Percentiles rank a stretch among this genome's conserved stretches.
These are phyloP conservation scores for Pseudozyma sp. DNA, from an alignment of 1,284 basidiomycete genomes.

Conservation along the genomic window DNA sequence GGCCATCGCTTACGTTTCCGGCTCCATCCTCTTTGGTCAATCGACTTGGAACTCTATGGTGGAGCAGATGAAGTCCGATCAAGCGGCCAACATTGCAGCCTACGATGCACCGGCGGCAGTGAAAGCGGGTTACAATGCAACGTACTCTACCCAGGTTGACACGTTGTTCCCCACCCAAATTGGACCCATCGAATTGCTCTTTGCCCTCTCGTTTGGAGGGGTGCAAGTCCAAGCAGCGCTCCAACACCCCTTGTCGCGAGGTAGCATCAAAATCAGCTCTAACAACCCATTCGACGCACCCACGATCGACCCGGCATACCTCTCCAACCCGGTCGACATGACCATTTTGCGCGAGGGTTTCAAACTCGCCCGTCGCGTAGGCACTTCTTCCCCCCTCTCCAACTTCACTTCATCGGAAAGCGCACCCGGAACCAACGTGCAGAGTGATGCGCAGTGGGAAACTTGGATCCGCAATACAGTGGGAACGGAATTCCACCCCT, in stretches of 20 bases:
- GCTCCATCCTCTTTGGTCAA: conserved; percentile 72
- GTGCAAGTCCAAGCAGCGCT: conserved; percentile 75
- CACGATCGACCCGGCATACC: conserved; percentile 76
- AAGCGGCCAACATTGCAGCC: conserved; percentile 66
- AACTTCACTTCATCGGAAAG: conserved; percentile 31
- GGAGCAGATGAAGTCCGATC: conserved; percentile 24
- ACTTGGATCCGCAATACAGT: conserved; percentile 70
- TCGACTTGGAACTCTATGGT: conserved; percentile 20
- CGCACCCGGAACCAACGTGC: conserved; percentile 32
- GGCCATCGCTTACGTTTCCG: conserved; percentile 77
- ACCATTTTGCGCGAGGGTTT: conserved; percentile 75
- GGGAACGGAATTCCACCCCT: conserved; percentile 72
- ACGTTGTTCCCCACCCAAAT: conserved; percentile 67
- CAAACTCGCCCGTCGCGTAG: conserved; percentile 73
- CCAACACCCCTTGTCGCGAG: conserved; percentile 76
- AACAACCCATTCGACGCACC: conserved; percentile 74
- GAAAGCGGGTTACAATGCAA: conserved; percentile 76
- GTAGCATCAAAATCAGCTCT: conserved; percentile 73
- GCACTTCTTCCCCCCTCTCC: conserved; percentile 48
- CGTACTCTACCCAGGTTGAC: conserved; percentile 74
- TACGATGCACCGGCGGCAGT: conserved; percentile 74
- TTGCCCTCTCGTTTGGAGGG: conserved; percentile 44
- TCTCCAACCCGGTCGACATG: conserved; percentile 71
- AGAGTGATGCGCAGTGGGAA: conserved; percentile 73
- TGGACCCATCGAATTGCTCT: conserved; percentile 57